A percentile compares a stretch with the other conserved stretches of the same genome.
Conservation (phyloP, 805 yeast species). For the Torulaspora delbrueckii region DNA sequence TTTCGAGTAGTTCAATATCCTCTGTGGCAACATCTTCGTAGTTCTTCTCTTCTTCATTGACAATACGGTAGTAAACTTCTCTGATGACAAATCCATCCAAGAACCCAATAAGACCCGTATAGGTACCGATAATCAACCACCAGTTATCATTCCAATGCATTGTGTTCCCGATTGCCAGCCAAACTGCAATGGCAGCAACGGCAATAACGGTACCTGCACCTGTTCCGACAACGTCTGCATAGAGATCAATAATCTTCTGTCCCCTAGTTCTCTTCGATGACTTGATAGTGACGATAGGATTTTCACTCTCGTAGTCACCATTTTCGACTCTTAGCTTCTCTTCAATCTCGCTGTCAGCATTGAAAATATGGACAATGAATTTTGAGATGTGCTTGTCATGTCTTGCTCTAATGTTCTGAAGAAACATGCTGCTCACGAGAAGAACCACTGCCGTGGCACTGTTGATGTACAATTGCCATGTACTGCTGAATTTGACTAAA, state of each 20-base stretch:
- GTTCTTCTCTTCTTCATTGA: slow-evolving; percentile 24
- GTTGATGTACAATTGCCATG: slow-evolving; percentile 42
- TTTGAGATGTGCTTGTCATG: slow-evolving; percentile 33
- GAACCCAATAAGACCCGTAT: slow-evolving; percentile 43
- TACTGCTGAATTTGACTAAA: slow-evolving; percentile 30
- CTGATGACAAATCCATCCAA: slow-evolving; percentile 42
- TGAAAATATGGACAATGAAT: slow-evolving; percentile 19
- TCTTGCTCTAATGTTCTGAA: slow-evolving; percentile 39
- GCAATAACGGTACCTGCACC: slow-evolving; percentile 39
- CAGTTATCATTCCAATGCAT: slow-evolving; percentile 39
- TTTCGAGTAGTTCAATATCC: slow-evolving; percentile 33
- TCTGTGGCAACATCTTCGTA: slow-evolving; percentile 31
- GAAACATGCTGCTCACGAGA: slow-evolving; percentile 35
- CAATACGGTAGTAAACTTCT: slow-evolving; percentile 35
- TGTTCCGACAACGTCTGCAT: slow-evolving; percentile 42
- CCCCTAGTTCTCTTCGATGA: slow-evolving; percentile 17
- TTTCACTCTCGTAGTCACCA: slow-evolving; percentile 24
- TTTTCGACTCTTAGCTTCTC: slow-evolving; percentile 17
- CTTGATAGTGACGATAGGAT: slow-evolving; percentile 24
- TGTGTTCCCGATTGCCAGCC: slow-evolving; percentile 38
- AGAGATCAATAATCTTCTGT: slow-evolving; percentile 34
- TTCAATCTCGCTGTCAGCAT: slow-evolving; percentile 34
- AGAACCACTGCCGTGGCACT: slow-evolving; percentile 40
- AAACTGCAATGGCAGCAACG: slow-evolving; percentile 33
- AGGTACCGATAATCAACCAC: slow-evolving; percentile 47